phyloP scores from a whole-genome alignment of 2,329 filamentous ascomycete species.

The Xylaria sp. region DNA sequence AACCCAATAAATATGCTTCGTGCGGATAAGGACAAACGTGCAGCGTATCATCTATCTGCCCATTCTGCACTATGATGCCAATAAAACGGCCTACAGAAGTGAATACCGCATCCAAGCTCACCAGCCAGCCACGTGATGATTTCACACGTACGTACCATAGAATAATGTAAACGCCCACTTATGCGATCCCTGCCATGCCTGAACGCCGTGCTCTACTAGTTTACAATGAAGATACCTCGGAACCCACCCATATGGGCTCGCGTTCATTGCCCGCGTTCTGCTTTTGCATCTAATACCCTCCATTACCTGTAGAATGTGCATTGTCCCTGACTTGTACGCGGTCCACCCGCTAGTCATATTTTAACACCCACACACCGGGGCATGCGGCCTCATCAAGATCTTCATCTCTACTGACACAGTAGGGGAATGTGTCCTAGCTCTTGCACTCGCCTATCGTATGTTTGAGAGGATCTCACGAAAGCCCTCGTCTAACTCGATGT shows the following conservation, averaged over 20 bases:
- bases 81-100: too few relatives aligned
- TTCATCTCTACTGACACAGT: not conserved
- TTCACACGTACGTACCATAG: not conserved
- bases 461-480: too few relatives aligned
- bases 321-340: not conserved
- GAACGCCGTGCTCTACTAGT: slow-evolving; percentile 24
- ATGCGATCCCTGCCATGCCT: not conserved
- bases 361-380: not conserved
- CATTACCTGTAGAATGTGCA: not conserved
- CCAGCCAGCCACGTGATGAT: not conserved
- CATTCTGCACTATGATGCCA: too few relatives aligned
- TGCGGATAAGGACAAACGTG: too few relatives aligned
- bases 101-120: too few relatives aligned
- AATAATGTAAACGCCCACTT: slow-evolving; percentile 4
- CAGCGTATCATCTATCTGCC: too few relatives aligned
- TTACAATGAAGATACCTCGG: slow-evolving; percentile 1
- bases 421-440: too few relatives aligned
- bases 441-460: too few relatives aligned
- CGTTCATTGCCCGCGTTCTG: not conserved
- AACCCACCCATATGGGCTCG: not conserved
- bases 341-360: not conserved
- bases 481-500: too few relatives aligned
- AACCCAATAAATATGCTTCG: too few relatives aligned
- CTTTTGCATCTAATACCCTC: not conserved
- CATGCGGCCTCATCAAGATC: too few relatives aligned